phyloP scores from a whole-genome alignment of 2,329 filamentous ascomycete species.

The Aureobasidium sp. region DNA sequence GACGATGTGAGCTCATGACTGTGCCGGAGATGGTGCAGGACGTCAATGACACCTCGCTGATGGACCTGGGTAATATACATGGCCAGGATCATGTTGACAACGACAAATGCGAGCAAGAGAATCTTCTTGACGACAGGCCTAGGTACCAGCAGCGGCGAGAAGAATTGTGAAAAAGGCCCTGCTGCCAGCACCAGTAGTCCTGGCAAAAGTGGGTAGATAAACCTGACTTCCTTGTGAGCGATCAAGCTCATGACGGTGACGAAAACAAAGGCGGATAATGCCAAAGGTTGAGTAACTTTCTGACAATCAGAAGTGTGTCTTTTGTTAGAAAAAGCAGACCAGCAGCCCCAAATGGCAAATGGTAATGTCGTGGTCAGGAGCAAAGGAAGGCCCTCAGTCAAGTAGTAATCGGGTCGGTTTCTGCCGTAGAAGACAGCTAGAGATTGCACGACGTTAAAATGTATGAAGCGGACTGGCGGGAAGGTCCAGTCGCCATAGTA shows the following conservation, averaged over 20 bases:
- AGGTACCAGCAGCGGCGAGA: constrained; percentile 37
- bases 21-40: constrained; percentile 67
- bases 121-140: constrained; percentile 38
- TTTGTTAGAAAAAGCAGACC: constrained; percentile 34
- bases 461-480: constrained; percentile 76
- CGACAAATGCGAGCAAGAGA: constrained; percentile 48
- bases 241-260: constrained; percentile 69
- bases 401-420: constrained; percentile 89
- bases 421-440: constrained; percentile 87
- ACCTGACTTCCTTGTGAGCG: constrained; percentile 93
- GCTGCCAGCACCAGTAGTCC: constrained; percentile 77
- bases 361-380: constrained; percentile 78
- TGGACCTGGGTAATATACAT: constrained; percentile 70
- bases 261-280: constrained; percentile 51
- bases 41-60: constrained; percentile 69
- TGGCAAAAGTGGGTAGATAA: constrained; percentile 88
- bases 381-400: constrained; percentile 81
- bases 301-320: neutral
- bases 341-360: constrained; percentile 62
- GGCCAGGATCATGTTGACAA: constrained; percentile 63
- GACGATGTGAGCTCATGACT: constrained; percentile 54
- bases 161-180: constrained; percentile 58
- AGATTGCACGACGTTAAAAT: constrained; percentile 84
- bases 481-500: constrained; percentile 87
- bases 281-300: constrained; percentile 25